Evolutionary conservation across 1,284 basidiomycete species (phyloP), one percentile per base, ranked within the genome.

Genomic region (Malassezia cuniculi): DNA sequence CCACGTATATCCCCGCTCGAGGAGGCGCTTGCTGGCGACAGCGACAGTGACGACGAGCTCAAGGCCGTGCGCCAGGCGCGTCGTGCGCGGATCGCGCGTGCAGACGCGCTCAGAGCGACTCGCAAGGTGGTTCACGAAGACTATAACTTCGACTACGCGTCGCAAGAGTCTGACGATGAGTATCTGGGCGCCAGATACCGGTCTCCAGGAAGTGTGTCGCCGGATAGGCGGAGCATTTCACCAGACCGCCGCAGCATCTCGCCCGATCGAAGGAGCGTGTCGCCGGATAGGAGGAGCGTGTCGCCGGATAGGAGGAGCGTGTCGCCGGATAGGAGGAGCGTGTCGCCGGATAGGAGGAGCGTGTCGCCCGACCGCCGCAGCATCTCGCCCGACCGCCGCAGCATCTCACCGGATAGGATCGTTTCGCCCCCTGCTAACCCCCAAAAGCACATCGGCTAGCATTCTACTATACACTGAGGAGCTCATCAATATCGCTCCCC

Each of bases 1-100:
- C 63, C 63, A 5, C 40, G 63, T 18, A 47, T 48, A 64, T 85
- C 82, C 61, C 75, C 79, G 34, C 69, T 94, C 15, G 72, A 86
- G 44, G 78, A 83, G 50, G 84, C 81, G 1, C 75, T 90, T 75
- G 79, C 61, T 4, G 18, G 20, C 15, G 42, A 8, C 4, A 6
- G 24, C 22, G 34, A 34, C 10, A 39, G 36, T 16, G 42, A 45
- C 30, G 42, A 45, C 34, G 33, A 27, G n/a, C 21, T 45, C 7
- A 17, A 16, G 6, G 31, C 24, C 7, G n/a, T 39, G 3, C 42
- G 42, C 6, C 12, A 14, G 5, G 29, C 21, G 12, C 36, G 36
- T 12, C 18, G 12, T 6, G 18, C 16, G 4, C 32, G 33, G 14
- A n/a, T 27, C 10, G 21, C 15, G n/a, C 27, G 28, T 9, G 42